Conservation (phyloP, 129 eudicot genomes). For the Flaveria sonorensis region DNA sequence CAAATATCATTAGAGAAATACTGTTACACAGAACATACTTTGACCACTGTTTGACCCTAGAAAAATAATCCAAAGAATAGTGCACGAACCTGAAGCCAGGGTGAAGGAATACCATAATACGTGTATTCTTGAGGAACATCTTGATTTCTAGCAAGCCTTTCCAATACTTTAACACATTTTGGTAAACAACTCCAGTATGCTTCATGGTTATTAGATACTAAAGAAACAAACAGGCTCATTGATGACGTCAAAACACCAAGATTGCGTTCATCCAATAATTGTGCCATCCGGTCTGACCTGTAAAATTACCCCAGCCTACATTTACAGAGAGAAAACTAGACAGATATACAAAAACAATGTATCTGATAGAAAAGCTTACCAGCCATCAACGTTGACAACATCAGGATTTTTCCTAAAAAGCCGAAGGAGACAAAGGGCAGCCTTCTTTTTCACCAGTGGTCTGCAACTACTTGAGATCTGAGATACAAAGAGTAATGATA, state of each 20-base stretch:
- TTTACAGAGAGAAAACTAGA: slow-evolving; percentile 7
- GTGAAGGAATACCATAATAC: slow-evolving; percentile 97
- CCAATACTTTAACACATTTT: slow-evolving; percentile 88
- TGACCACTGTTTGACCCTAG: slow-evolving; percentile 16
- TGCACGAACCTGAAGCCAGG: slow-evolving; percentile 95
- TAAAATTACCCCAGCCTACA: slow-evolving; percentile 10
- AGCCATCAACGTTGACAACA: slow-evolving; percentile 89
- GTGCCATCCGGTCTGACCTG: slow-evolving; percentile 99
- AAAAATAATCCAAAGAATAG: slow-evolving; percentile 23
- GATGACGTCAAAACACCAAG: slow-evolving; percentile 94
- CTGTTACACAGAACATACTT: background rate
- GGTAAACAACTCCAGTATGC: slow-evolving; percentile 98
- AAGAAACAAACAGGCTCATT: slow-evolving; percentile 92
- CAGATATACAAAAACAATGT: background rate
- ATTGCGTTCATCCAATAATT: slow-evolving; percentile 91
- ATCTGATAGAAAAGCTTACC: slow-evolving; percentile 48
- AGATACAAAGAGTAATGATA: slow-evolving; percentile 31
- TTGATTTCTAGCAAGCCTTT: slow-evolving; percentile 89
- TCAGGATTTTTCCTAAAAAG: slow-evolving; percentile 94
- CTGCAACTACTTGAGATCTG: slow-evolving; percentile 96
- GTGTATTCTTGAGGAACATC: slow-evolving; percentile 97
- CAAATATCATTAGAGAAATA: background rate
- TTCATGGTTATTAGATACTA: slow-evolving; percentile 88
- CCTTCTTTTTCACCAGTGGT: slow-evolving; percentile 98
- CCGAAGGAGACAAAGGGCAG: slow-evolving; percentile 91